phyloP scores from a whole-genome alignment of 2,329 filamentous ascomycete species.

The Colletotrichum sp. region DNA sequence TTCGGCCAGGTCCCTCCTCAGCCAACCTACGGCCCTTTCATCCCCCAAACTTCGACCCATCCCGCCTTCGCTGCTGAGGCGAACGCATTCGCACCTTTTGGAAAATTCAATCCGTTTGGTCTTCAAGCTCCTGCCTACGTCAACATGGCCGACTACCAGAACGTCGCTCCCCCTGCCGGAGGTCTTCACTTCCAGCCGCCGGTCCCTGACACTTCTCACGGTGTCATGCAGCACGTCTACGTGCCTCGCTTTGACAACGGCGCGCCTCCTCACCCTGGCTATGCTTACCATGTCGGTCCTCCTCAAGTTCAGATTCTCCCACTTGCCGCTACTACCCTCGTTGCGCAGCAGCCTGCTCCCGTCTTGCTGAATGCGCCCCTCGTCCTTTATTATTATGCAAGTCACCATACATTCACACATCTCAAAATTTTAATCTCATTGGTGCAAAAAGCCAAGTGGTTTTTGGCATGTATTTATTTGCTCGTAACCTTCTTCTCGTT shows the following conservation, averaged over 20 bases:
- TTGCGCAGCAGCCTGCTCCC: neutral
- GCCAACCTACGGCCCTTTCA: slow-evolving; percentile 16
- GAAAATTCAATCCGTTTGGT: slow-evolving; percentile 11
- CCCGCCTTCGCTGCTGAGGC: neutral
- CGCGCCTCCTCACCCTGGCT: slow-evolving; percentile 19
- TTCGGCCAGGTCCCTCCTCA: slow-evolving; percentile 9
- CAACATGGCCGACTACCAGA: slow-evolving; percentile 46
- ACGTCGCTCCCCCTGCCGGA: slow-evolving; percentile 42
- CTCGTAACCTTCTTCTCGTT: neutral
- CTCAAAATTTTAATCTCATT: neutral
- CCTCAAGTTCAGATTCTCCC: slow-evolving; percentile 32
- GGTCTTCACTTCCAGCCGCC: slow-evolving; percentile 63
- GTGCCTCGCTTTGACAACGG: slow-evolving; percentile 56
- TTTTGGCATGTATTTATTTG: neutral
- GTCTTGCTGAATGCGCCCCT: slow-evolving; percentile 3
- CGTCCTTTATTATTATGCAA: slow-evolving; percentile 42
- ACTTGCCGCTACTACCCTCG: neutral
- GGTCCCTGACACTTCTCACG: slow-evolving; percentile 61
- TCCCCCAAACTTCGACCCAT: slow-evolving; percentile 17
- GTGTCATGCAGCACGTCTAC: slow-evolving; percentile 60
- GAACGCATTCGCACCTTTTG: slow-evolving; percentile 12
- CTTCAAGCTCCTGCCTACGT: slow-evolving; percentile 21
- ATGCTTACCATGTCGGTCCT: slow-evolving; percentile 36
- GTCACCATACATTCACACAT: slow-evolving; percentile 23
- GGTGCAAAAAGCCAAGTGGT: neutral